phyloP scores from a whole-genome alignment of 108 stramenopile species.

The Pseudonitzschia delicatissima region DNA sequence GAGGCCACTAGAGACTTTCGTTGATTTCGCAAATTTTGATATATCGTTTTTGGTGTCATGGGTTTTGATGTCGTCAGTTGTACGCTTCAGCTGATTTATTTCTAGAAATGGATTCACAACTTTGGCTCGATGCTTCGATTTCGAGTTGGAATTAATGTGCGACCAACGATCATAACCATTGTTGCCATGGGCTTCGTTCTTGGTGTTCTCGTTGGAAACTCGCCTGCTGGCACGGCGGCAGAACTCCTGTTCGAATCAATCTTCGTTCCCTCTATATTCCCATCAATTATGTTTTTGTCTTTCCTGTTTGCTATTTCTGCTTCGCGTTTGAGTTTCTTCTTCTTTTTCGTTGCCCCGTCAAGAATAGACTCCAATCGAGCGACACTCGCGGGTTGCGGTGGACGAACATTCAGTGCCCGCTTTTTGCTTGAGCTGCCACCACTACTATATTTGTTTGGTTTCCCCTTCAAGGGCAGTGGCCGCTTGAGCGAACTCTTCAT shows the following conservation, averaged over 20 bases:
- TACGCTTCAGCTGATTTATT: neutral
- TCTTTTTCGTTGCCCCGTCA: slow-evolving; percentile 1
- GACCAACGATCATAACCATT: slow-evolving; percentile 7
- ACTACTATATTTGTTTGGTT: slow-evolving; percentile 4
- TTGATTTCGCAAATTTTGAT: too few relatives aligned
- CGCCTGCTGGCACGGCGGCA: too few relatives aligned
- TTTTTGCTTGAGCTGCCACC: neutral
- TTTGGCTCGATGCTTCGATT: neutral
- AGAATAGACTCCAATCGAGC: slow-evolving; percentile 14
- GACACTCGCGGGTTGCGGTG: slow-evolving; percentile 10
- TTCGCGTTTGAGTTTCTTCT: neutral
- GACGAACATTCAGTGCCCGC: neutral
- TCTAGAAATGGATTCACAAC: neutral
- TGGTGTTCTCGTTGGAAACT: neutral
- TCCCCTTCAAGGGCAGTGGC: neutral
- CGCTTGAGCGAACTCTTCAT: slow-evolving; percentile 7
- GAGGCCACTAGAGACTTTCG: too few relatives aligned
- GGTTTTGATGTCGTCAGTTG: neutral
- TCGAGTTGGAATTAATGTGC: neutral
- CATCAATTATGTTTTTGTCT: neutral
- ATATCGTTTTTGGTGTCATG: neutral
- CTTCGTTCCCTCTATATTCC: neutral
- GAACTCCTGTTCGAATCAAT: neutral
- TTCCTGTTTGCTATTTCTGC: neutral
- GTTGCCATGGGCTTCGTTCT: neutral